Evolutionary conservation across 2,329 filamentous ascomycete species (phyloP).

Genomic region (Fusarium sororula): DNA sequence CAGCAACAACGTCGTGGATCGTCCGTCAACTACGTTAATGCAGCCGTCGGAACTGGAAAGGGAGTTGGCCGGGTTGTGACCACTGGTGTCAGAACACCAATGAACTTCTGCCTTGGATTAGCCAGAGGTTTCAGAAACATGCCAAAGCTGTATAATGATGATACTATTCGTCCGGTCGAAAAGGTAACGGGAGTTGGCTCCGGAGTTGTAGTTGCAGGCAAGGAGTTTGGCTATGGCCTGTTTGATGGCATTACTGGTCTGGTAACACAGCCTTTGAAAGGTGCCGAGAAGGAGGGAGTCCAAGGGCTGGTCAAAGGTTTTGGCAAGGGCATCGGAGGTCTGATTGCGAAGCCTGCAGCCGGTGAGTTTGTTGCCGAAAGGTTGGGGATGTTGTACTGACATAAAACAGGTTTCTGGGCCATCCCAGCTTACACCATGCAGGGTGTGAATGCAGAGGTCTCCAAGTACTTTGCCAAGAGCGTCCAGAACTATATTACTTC

Average conservation of each 20-base stretch:
- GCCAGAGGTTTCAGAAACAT: conserved; percentile 90
- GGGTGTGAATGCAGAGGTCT: conserved; percentile 80
- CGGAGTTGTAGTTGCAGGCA: conserved; percentile 80
- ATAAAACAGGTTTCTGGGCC: conserved; percentile 64
- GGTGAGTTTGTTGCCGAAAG: conserved; percentile 56
- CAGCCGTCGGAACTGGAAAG: conserved; percentile 71
- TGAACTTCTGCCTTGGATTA: conserved; percentile 84
- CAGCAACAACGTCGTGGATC: conserved; percentile 27
- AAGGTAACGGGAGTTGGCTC: conserved; percentile 81
- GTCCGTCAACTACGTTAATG: conserved; percentile 53
- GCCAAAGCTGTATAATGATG: conserved; percentile 84
- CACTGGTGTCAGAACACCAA: conserved; percentile 80
- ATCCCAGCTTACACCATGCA: conserved; percentile 85
- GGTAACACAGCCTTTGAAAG: conserved; percentile 79
- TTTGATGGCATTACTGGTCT: conserved; percentile 85
- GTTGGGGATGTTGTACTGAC: not conserved
- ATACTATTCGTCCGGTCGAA: conserved; percentile 79
- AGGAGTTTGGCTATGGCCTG: conserved; percentile 79
- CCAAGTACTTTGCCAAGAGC: conserved; percentile 74
- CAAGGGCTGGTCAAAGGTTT: conserved; percentile 79
- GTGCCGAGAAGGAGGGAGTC: conserved; percentile 57
- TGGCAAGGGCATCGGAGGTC: conserved; percentile 83
- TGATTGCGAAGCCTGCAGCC: conserved; percentile 83
- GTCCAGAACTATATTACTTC: conserved; percentile 83
- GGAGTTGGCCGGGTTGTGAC: conserved; percentile 77